phyloP scores from a whole-genome alignment of 2,329 filamentous ascomycete genomes.

The Microcera coccophila region DNA sequence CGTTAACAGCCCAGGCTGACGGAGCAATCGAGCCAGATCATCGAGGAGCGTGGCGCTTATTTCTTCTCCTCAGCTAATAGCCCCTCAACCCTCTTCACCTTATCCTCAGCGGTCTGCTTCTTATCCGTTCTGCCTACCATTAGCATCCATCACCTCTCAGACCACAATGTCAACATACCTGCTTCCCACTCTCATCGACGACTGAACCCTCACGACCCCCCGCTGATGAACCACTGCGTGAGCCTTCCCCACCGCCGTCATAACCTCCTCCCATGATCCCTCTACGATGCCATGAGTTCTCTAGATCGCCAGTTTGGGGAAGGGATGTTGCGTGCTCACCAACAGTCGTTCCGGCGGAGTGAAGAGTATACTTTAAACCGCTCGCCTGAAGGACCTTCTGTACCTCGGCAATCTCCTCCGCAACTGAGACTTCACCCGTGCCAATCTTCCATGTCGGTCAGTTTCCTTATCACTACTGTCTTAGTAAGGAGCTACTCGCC shows the following conservation, averaged over 20 bases:
- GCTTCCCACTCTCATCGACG: conserved; percentile 80
- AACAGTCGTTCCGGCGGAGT: conserved; percentile 88
- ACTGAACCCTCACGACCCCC: conserved; percentile 80
- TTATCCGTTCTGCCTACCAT: conserved; percentile 68
- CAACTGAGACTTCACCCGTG: conserved; percentile 70
- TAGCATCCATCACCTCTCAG: background rate
- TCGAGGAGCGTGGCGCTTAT: conserved; percentile 1
- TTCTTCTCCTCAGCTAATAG: conserved; percentile 37
- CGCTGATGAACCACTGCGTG: conserved; percentile 72
- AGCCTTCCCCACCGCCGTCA: conserved; percentile 79
- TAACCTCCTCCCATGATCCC: conserved; percentile 85
- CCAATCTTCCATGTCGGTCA: conserved; percentile 60
- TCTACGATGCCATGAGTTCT: conserved; percentile 49
- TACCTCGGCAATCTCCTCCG: conserved; percentile 81
- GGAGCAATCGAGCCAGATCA: no score
- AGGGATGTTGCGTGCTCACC: conserved; percentile 52
- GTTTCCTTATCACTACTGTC: background rate
- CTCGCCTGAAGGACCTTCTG: conserved; percentile 79
- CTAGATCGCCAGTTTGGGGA: background rate
- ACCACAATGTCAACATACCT: conserved; percentile 48
- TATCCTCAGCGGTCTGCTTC: conserved; percentile 74
- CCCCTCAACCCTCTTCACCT: conserved; percentile 61
- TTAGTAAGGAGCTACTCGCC: conserved; percentile 39
- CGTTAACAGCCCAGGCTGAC: no score
- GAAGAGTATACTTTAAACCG: conserved; percentile 81